Base-by-base conservation (phyloP, 2,329 filamentous ascomycete genomes). In the Penicillium rolfsii region DNA sequence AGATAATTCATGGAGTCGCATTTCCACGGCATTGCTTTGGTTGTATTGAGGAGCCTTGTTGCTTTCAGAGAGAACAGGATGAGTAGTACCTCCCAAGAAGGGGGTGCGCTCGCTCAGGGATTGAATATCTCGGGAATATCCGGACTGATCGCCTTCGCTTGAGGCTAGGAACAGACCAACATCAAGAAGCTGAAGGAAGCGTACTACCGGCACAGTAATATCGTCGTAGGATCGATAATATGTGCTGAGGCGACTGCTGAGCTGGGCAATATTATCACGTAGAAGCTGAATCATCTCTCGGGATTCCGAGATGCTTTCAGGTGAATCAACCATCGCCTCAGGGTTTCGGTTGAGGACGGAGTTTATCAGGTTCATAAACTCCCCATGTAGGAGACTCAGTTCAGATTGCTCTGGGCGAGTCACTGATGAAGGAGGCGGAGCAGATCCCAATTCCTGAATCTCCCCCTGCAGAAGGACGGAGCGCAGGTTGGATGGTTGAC, bases 201-300 rank as follows among this genome's bases (percentile, higher is more conserved):
- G 91, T 48, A 92, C 83, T 11, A 92, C 84, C 4, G 92, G 93
- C 48, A 85, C 82, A 0, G 90, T 91, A 67, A 98, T 86, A 71
- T 99, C 95, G 62, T 92, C 91, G 70, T 97, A 98, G 14, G 87
- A 87, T 41, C 87, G 84, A 71, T 93, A 96, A 38, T 87, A 83
- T 33, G 85, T 81, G 1, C 83, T 84, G 7, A 99, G 83, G 48
- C 93, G 86, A 57, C 84, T 80, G 53, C 90, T 85, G 41, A 97
- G 85, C 63, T 90, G 87, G 6, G 81, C 78, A n/a, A 95, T 79
- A 60, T 88, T 88, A 40, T 81, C 78, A 53, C 81, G 81, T 35
- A 84, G 64, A 14, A 83, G 70, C 33, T 73, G 70, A 24, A 80
- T 70, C 62, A 77, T 77, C 55, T 77, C 59, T 36, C 67, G 58